Conservation (phyloP, 495 filamentous ascomycete genomes). For the Saxispiralis lemnorum region DNA sequence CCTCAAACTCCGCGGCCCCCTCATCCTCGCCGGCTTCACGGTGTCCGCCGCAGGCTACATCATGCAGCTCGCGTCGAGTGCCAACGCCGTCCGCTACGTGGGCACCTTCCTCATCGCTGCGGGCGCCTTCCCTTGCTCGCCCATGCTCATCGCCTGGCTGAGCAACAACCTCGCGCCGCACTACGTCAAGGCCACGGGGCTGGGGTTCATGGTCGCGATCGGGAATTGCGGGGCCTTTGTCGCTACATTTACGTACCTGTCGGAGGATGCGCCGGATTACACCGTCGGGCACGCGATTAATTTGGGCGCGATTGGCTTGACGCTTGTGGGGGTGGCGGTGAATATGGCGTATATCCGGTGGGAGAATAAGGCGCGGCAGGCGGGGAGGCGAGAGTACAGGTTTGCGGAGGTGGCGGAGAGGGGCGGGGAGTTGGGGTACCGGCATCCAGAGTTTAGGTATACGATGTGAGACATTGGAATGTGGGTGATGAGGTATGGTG, state of each 20-base stretch:
- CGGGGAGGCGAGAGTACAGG: constrained; percentile 27
- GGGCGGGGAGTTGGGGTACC: constrained; percentile 24
- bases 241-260: constrained; percentile 33
- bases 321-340: constrained; percentile 21
- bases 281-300: constrained; percentile 31
- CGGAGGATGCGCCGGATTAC: constrained; percentile 30
- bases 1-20: constrained; percentile 14
- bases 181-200: constrained; percentile 32
- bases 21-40: constrained; percentile 11
- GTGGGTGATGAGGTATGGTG: no score
- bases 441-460: constrained; percentile 32
- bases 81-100: constrained; percentile 12
- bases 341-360: constrained; percentile 28
- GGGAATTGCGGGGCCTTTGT: constrained; percentile 36
- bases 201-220: constrained; percentile 28
- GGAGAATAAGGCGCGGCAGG: constrained; percentile 30
- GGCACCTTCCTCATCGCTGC: constrained; percentile 18
- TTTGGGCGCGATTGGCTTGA: constrained; percentile 26
- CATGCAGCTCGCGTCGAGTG: constrained; percentile 16
- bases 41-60: constrained; percentile 17
- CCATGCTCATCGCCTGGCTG: constrained; percentile 24
- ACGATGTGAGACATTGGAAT: no score
- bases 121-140: constrained; percentile 17
- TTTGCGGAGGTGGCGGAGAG: constrained; percentile 20
- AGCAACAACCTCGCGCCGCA: constrained; percentile 31